Conservation (phyloP, 768 basidiomycete genomes). For the Boletales sp. region DNA sequence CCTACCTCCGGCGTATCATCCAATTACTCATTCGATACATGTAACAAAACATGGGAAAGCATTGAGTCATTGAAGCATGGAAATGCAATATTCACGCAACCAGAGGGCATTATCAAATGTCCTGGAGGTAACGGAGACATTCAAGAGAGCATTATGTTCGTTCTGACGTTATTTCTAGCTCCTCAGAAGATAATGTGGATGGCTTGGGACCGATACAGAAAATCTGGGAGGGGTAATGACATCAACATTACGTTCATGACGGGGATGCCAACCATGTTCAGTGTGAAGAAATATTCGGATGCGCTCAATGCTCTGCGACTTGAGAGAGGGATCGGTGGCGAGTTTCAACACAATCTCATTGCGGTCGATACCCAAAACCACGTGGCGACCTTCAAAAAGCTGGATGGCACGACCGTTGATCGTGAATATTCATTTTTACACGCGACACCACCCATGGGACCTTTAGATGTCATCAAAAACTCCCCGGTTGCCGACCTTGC, state of each 20-base stretch:
- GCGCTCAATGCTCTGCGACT: slow-evolving; percentile 75
- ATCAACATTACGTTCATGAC: slow-evolving; percentile 78
- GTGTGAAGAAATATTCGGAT: slow-evolving; percentile 93
- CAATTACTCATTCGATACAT: slow-evolving; percentile 88
- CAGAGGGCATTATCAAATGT: slow-evolving; percentile 89
- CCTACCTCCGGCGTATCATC: slow-evolving; percentile 79
- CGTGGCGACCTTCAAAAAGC: slow-evolving; percentile 80
- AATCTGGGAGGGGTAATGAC: slow-evolving; percentile 52
- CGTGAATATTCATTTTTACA: slow-evolving; percentile 84
- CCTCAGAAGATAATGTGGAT: slow-evolving; percentile 98
- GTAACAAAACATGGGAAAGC: slow-evolving; percentile 85
- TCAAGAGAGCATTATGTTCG: not conserved
- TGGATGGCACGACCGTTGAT: slow-evolving; percentile 63
- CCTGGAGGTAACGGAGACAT: slow-evolving; percentile 60
- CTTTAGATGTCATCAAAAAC: slow-evolving; percentile 72
- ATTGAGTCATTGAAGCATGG: slow-evolving; percentile 74
- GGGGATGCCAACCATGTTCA: slow-evolving; percentile 96
- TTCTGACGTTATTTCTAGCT: slow-evolving; percentile 37
- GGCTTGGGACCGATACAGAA: slow-evolving; percentile 80
- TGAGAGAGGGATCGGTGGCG: slow-evolving; percentile 71
- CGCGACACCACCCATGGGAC: slow-evolving; percentile 88
- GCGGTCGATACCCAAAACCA: slow-evolving; percentile 64
- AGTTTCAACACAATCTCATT: slow-evolving; percentile 81
- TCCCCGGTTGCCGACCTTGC: slow-evolving; percentile 75
- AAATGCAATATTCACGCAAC: slow-evolving; percentile 92